Base-by-base conservation (phyloP, 139 green algal species). In the Chlamydomonas asymmetrica region DNA sequence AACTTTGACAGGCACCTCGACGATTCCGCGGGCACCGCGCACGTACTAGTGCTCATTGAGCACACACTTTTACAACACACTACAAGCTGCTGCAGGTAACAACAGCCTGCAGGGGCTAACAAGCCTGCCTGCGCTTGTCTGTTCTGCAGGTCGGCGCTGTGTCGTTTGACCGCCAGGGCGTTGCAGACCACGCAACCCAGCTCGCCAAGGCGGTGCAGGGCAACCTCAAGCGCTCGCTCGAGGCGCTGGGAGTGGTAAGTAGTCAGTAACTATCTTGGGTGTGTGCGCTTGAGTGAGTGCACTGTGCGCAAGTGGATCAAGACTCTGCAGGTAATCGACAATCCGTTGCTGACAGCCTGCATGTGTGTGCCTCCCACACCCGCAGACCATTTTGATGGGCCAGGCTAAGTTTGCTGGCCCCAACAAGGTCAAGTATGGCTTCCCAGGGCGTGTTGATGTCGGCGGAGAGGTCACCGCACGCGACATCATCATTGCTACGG, bases 401-500 rank as follows among this genome's bases (percentile, higher is more conserved):
- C 69, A 82, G n/a, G 97, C 83, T 79, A 95, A 95, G 84, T 85
- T 99, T 63, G 85, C 86, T 9, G 94, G 88, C 66, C 80, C 85
- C 43, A 81, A 98, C 88, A 94, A 66, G 49, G 75, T 98, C 66
- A 93, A 92, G 75, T 98, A 98, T 81, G 88, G 85, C 66, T 82
- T 96, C 78, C 93, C 94, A 22, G 93, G 94, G 25, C 88, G 94
- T 38, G 94, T 98, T 56, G 94, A 98, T 71, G 88, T 98, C 25
- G 94, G 94, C 49, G 94, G 94, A 52, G 80, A 81, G 57, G 90
- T 97, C 27, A 99, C 95, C 29, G 95, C 91, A 3, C 80, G 80
- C 52, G 83, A 99, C 86, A 96, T 99, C 84, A 98, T 98, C 83
- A 97, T 99, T 73, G 95, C 95, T 63, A 98, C 94, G 23, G 96